These are phyloP conservation scores for Phaeosphaeria sp. DNA, from an alignment of 2,329 filamentous ascomycete genomes.

Conservation along the genomic window DNA sequence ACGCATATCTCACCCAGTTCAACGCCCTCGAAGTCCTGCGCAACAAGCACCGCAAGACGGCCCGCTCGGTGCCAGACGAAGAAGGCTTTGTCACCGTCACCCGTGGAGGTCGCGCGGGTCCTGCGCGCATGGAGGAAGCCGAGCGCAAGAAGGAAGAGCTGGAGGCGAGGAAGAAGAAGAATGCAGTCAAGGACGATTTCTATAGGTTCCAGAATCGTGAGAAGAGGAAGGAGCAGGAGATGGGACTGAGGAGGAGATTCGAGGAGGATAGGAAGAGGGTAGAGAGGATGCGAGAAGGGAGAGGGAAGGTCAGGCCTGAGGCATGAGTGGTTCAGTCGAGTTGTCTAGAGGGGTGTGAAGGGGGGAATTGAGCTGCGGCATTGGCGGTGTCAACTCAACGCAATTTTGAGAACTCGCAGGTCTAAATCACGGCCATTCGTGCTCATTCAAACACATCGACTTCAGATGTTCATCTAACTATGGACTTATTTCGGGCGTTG, in stretches of 20 bases:
- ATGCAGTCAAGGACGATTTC: constrained; percentile 69
- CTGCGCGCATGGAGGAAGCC: constrained; percentile 73
- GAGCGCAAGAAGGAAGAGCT: constrained; percentile 64
- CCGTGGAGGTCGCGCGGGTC: constrained; percentile 72
- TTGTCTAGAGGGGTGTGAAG: neutral
- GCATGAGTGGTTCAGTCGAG: constrained; percentile 17
- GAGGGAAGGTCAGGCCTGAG: constrained; percentile 46
- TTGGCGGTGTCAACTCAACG: neutral
- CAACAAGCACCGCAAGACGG: constrained; percentile 65
- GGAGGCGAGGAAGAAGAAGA: constrained; percentile 63
- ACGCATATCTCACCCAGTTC: constrained; percentile 87
- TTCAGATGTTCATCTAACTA: too few species aligned
- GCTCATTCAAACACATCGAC: too few species aligned
- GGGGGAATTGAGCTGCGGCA: neutral
- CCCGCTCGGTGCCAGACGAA: constrained; percentile 84
- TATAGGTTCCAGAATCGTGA: constrained; percentile 86
- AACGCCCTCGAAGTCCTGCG: constrained; percentile 69
- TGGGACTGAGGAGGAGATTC: constrained; percentile 73
- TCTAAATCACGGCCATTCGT: too few species aligned
- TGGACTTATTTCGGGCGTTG: too few species aligned
- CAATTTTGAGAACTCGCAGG: too few species aligned
- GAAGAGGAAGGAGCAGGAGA: constrained; percentile 77
- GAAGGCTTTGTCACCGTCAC: constrained; percentile 96
- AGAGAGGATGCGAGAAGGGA: constrained; percentile 71
- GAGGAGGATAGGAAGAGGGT: constrained; percentile 78